A percentile compares a stretch with the other conserved stretches of the same genome.
Conservation (phyloP, 2,329 filamentous ascomycete genomes). For the Helminthosporium solani region DNA sequence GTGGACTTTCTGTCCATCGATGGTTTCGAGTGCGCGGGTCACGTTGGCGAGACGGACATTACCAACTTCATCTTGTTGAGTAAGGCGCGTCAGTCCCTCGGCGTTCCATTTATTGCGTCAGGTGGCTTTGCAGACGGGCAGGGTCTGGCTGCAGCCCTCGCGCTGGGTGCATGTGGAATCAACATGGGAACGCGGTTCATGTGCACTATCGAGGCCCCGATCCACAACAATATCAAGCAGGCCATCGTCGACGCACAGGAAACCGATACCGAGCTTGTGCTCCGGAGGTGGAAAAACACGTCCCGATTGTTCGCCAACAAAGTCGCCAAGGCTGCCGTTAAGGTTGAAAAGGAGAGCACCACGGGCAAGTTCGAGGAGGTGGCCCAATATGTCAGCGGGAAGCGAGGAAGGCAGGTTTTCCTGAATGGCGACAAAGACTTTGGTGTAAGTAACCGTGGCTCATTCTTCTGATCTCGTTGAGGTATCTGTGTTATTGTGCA, state of each 20-base stretch:
- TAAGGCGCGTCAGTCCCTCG: constrained; percentile 78
- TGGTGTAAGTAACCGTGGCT: constrained; percentile 51
- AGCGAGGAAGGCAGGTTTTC: constrained; percentile 89
- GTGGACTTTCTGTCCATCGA: constrained; percentile 97
- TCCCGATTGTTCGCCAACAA: constrained; percentile 87
- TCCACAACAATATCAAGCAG: constrained; percentile 92
- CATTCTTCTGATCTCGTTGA: background rate
- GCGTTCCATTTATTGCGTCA: constrained; percentile 89
- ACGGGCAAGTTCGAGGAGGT: constrained; percentile 89
- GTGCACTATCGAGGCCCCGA: constrained; percentile 89
- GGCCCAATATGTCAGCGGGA: constrained; percentile 81
- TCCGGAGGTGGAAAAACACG: constrained; percentile 92
- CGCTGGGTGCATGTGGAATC: constrained; percentile 86
- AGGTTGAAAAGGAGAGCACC: constrained; percentile 78
- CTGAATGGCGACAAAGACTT: constrained; percentile 86
- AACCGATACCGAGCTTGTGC: constrained; percentile 84
- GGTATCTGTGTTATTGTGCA: too few species aligned
- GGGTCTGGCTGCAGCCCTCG: constrained; percentile 85
- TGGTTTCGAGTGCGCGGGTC: constrained; percentile 93
- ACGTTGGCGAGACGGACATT: constrained; percentile 84
- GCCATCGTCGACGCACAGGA: constrained; percentile 85
- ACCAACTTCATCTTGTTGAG: constrained; percentile 88
- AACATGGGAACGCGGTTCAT: constrained; percentile 99
- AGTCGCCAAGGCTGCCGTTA: constrained; percentile 75
- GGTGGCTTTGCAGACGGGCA: constrained; percentile 95